A percentile compares a stretch with the other conserved stretches of the same genome.
Evolutionary conservation across 129 eudicot genomes (phyloP).

Genomic region (Centaurea solstitialis): DNA sequence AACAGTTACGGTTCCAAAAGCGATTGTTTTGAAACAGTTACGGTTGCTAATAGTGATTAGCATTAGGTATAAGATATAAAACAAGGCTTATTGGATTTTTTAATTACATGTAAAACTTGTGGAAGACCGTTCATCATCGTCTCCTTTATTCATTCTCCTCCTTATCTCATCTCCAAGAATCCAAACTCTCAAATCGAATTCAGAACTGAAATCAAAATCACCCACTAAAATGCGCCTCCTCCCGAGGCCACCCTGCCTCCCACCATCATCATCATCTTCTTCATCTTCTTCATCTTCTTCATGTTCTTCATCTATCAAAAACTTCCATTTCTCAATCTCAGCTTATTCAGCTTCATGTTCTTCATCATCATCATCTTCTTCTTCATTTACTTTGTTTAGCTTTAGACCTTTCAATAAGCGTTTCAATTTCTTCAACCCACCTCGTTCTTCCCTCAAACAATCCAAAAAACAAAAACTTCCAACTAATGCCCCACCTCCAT

Average conservation of each 20-base stretch:
- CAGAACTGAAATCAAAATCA: not conserved
- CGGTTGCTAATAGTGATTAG: too few species aligned
- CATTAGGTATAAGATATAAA: too few species aligned
- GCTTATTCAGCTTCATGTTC: constrained; percentile 22
- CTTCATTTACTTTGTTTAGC: constrained; percentile 23
- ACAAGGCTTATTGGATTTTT: too few species aligned
- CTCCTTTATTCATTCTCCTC: constrained; percentile 10
- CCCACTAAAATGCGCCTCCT: constrained; percentile 31
- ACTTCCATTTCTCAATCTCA: constrained; percentile 33
- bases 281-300: too few species aligned
- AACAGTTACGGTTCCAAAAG: too few species aligned
- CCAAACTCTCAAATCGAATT: not conserved
- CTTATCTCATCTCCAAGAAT: constrained; percentile 36
- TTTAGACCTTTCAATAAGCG: constrained; percentile 47
- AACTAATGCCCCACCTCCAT: constrained; percentile 38
- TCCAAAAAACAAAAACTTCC: constrained; percentile 55
- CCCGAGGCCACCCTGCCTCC: constrained; percentile 55
- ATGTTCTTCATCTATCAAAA: not conserved
- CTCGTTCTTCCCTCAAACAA: constrained; percentile 69
- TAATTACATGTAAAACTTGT: constrained; percentile 5
- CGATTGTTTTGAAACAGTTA: too few species aligned
- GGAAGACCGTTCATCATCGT: constrained; percentile 2
- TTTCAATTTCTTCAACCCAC: constrained; percentile 70
- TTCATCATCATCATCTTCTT: constrained; percentile 13
- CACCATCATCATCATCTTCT: constrained; percentile 22